These are phyloP conservation scores for Senna tora DNA, from an alignment of 306 rosid genomes.

Conservation along the genomic window DNA sequence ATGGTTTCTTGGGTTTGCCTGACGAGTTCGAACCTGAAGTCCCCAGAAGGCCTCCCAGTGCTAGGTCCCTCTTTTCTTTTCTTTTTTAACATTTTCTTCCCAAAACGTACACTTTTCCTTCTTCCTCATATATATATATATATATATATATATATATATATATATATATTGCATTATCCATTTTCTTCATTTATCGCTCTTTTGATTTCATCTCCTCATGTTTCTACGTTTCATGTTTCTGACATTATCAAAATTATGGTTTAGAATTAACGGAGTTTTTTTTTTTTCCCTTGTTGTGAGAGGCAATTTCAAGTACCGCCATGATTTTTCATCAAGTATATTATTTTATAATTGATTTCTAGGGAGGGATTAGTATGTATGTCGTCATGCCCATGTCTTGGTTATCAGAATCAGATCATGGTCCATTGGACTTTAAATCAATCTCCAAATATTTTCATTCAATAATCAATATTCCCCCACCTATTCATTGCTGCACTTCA, in stretches of 20 bases:
- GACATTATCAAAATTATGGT: not conserved
- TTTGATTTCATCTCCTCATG: not conserved
- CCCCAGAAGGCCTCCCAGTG: slow-evolving; percentile 93
- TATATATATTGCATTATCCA: too few relatives aligned
- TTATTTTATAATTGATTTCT: not conserved
- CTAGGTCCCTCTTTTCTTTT: too few relatives aligned
- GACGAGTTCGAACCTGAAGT: slow-evolving; percentile 88
- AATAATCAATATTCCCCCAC: too few relatives aligned
- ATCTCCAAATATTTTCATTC: not conserved
- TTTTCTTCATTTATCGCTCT: not conserved
- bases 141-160: too few relatives aligned
- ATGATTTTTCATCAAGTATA: too few relatives aligned
- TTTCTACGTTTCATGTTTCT: not conserved
- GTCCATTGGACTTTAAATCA: not conserved
- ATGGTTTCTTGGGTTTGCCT: slow-evolving; percentile 96
- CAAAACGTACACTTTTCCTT: too few relatives aligned
- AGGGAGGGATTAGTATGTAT: not conserved
- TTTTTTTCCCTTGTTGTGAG: not conserved
- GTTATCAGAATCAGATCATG: not conserved
- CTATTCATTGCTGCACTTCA: not conserved
- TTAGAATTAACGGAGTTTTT: slow-evolving; percentile 3
- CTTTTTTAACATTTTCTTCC: too few relatives aligned
- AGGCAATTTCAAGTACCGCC: not conserved
- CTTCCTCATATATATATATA: too few relatives aligned
- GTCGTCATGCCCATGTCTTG: too few relatives aligned